Conservation (phyloP, 106 monocot species). For the Allium fistulosum region DNA sequence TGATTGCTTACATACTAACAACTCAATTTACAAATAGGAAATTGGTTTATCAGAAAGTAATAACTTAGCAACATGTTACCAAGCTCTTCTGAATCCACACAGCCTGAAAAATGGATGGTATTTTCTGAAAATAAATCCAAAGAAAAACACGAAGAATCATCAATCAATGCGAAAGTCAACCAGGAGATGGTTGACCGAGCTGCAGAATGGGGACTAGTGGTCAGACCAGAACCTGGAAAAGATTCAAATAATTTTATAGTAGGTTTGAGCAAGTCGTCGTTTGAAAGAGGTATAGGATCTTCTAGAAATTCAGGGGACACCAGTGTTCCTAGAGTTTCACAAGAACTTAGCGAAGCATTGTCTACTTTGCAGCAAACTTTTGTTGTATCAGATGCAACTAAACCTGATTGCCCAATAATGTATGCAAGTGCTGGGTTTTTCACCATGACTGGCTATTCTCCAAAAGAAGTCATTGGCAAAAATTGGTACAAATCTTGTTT, state of each 20-base stretch:
- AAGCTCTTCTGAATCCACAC: slow-evolving; percentile 1
- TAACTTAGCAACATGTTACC: slow-evolving; percentile 4
- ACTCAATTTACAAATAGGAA: not conserved
- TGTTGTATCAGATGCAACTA: slow-evolving; percentile 90
- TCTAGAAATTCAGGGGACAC: slow-evolving; percentile 21
- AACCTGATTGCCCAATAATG: slow-evolving; percentile 84
- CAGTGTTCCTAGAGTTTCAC: slow-evolving; percentile 50
- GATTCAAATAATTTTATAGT: slow-evolving; percentile 2
- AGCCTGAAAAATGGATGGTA: slow-evolving; percentile 57
- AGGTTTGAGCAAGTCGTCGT: slow-evolving; percentile 7
- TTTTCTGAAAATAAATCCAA: slow-evolving; percentile 11
- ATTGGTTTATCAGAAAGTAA: not conserved
- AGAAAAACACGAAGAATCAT: slow-evolving; percentile 31
- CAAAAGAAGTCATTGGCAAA: slow-evolving; percentile 68
- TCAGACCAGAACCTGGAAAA: slow-evolving; percentile 15
- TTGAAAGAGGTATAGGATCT: slow-evolving; percentile 12
- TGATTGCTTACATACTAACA: not conserved
- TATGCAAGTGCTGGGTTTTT: slow-evolving; percentile 89
- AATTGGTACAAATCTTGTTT: slow-evolving; percentile 54
- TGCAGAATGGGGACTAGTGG: slow-evolving; percentile 21
- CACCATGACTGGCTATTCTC: slow-evolving; percentile 84
- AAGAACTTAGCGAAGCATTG: slow-evolving; percentile 80
- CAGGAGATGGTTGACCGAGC: slow-evolving; percentile 10
- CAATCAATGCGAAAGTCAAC: not conserved
- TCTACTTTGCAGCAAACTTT: slow-evolving; percentile 83